These are phyloP conservation scores for Acer saccharum DNA, from an alignment of 345 rosid genomes.

Conservation along the genomic window DNA sequence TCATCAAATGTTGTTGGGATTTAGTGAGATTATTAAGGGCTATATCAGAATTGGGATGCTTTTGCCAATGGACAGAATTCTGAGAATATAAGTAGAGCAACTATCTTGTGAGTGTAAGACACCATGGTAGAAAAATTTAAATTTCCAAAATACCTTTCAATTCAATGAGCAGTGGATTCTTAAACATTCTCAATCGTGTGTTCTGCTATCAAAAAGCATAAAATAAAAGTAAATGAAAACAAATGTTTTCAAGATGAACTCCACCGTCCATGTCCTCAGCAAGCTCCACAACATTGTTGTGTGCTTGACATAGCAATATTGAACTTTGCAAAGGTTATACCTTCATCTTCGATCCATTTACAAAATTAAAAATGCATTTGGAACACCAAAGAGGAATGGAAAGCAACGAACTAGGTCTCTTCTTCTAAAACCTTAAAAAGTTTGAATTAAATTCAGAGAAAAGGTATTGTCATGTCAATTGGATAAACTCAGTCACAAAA, in stretches of 20 bases:
- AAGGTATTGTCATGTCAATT: background rate
- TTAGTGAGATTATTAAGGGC: background rate
- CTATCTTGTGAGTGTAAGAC: background rate
- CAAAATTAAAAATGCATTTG: background rate
- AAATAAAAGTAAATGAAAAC: background rate
- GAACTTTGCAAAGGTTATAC: background rate
- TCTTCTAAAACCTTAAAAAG: background rate
- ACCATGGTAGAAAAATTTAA: background rate
- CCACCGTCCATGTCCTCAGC: background rate
- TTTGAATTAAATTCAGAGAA: background rate
- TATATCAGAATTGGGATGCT: background rate
- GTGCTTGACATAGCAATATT: background rate
- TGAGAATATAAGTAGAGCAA: background rate
- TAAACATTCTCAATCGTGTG: background rate
- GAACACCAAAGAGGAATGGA: background rate
- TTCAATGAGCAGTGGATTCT: background rate
- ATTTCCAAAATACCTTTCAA: background rate
- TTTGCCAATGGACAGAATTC: background rate
- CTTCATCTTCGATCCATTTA: background rate
- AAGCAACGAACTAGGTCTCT: slow-evolving; percentile 8
- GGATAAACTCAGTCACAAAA: background rate
- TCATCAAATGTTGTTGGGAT: background rate
- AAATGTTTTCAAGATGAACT: background rate
- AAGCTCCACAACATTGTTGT: background rate
- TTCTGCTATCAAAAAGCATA: background rate